Conservation (phyloP, 495 filamentous ascomycete species). For the Aspergillus egyptiacus region DNA sequence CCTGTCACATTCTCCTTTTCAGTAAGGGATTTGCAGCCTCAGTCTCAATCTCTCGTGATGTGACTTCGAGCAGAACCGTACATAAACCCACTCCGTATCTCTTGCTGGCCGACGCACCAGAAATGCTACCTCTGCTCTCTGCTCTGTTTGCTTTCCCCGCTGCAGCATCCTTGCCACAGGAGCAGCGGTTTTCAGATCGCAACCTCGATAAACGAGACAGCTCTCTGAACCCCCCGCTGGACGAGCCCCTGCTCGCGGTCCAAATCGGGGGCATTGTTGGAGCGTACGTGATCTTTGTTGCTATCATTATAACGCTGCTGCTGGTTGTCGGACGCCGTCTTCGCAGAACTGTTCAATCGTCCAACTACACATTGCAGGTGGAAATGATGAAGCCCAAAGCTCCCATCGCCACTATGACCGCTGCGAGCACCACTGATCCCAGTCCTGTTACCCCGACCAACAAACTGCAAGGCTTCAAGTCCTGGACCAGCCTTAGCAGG, state of each 20-base stretch:
- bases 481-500: slow-evolving; percentile 40
- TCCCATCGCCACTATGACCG: slow-evolving; percentile 23
- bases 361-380: slow-evolving; percentile 49
- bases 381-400: slow-evolving; percentile 59
- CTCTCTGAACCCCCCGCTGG: slow-evolving; percentile 21
- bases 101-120: slow-evolving; percentile 2
- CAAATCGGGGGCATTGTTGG: slow-evolving; percentile 75
- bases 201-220: background rate
- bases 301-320: slow-evolving; percentile 59
- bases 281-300: slow-evolving; percentile 68
- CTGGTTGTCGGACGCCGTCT: slow-evolving; percentile 58
- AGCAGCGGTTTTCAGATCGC: background rate
- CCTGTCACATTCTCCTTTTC: slow-evolving; percentile 15
- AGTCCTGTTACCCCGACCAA: slow-evolving; percentile 41
- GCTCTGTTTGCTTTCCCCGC: slow-evolving; percentile 11
- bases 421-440: slow-evolving; percentile 32
- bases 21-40: slow-evolving; percentile 23
- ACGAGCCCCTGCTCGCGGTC: slow-evolving; percentile 58
- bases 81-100: slow-evolving; percentile 12
- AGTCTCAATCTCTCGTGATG: slow-evolving; percentile 20
- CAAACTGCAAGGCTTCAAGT: slow-evolving; percentile 29
- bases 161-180: slow-evolving; percentile 14
- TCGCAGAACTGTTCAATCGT: slow-evolving; percentile 48
- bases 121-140: slow-evolving; percentile 13
- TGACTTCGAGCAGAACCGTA: slow-evolving; percentile 8